These are phyloP conservation scores for Suillus fuscotomentosus DNA, from an alignment of 768 basidiomycete genomes.

Conservation along the genomic window DNA sequence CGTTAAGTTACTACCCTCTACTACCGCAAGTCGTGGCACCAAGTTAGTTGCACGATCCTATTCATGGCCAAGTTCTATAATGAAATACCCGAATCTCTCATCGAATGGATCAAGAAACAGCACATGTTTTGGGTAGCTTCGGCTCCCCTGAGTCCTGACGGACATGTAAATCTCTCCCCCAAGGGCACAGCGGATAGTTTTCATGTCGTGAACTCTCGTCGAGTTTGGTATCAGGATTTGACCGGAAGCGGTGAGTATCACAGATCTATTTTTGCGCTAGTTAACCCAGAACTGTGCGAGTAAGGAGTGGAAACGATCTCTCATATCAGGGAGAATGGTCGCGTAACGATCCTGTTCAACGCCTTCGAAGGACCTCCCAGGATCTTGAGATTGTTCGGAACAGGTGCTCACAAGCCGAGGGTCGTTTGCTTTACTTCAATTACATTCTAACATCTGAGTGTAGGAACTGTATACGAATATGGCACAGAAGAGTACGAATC, in stretches of 20 bases:
- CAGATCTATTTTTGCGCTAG: neutral
- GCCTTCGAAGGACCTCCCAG: constrained; percentile 63
- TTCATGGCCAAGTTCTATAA: constrained; percentile 60
- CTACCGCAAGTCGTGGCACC: neutral
- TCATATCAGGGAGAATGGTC: constrained; percentile 60
- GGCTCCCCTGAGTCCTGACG: constrained; percentile 55
- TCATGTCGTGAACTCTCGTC: constrained; percentile 50
- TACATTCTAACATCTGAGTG: neutral
- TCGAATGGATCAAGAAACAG: constrained; percentile 60
- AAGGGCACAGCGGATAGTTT: constrained; percentile 65
- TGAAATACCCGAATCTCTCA: constrained; percentile 50
- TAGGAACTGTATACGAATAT: constrained; percentile 62
- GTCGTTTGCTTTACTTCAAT: neutral
- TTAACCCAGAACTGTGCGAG: neutral
- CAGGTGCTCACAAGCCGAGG: constrained; percentile 35
- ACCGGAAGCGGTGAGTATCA: constrained; percentile 55
- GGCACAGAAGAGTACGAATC: constrained; percentile 59
- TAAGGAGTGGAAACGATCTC: constrained; percentile 61
- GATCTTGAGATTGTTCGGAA: constrained; percentile 57
- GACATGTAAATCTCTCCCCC: constrained; percentile 67
- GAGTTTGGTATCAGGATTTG: constrained; percentile 75
- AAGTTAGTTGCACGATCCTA: too few relatives aligned
- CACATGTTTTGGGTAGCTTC: constrained; percentile 73
- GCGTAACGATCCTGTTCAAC: constrained; percentile 61
- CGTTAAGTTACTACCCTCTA: neutral